Base-by-base conservation (phyloP, 352 stramenopile genomes). In the Pythium biforme region DNA sequence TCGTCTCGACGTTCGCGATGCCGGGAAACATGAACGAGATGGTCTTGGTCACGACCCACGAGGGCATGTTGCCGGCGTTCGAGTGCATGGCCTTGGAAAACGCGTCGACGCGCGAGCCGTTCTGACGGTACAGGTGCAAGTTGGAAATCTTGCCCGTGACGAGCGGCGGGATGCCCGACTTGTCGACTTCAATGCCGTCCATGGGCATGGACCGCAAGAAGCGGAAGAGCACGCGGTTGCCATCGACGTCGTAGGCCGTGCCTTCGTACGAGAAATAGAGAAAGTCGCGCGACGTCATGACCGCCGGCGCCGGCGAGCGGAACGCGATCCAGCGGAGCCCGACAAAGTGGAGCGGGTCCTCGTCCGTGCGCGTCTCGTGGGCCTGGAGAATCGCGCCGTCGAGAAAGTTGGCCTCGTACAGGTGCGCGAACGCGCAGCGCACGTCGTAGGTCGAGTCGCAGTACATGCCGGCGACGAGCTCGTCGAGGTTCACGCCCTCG, bases 371-470 rank as follows among this genome's bases (percentile, higher is more conserved):
- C 12, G 62, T 68, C 59, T 72, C 49, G 50, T 72, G 62, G 12
- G 62, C 66, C n/a, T 85, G 72, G 33, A 85, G 52, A 19, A 85
- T 62, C 14, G 39, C 76, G 26, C 64, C 75, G 57, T 81, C 76
- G 23, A 87, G 53, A 53, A 84, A 83, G 26, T 73, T 47, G 19
- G 72, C 63, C 46, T 79, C 69, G 57, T 81, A 81, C 55, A 85
- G 46, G 40, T 81, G 70, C 14, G 71, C 74, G 45, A 73, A 69
- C 39, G 61, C 61, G 15, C 56, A 70, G 25, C 74, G 74, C 54
- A 69, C 47, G 14, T 79, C 74, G 54, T 62, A 77, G 12, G 75
- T 73, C 11, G 58, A 74, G 14, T 77, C 71, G 40, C 51, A 45
- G 60, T 79, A 71, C 19, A 79, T 37, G 15, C 62, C 69, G 22